phyloP scores from a whole-genome alignment of 768 basidiomycete species.

The Nidularia pulvinata region DNA sequence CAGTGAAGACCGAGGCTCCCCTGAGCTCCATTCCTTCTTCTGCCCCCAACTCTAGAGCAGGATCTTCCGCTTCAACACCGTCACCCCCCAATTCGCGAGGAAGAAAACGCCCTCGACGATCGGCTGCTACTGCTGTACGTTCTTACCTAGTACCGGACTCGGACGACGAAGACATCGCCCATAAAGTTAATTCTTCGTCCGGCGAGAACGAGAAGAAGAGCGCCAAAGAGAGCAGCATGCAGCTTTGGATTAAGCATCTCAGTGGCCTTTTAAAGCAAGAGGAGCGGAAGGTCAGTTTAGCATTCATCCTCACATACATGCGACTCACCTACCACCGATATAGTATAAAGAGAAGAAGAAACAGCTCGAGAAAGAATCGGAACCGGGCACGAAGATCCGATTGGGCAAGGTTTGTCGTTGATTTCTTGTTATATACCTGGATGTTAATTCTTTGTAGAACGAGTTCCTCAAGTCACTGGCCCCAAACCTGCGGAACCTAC shows the following conservation, averaged over 20 bases:
- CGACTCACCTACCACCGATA: background rate
- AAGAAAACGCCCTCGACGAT: constrained; percentile 61
- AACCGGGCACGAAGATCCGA: constrained; percentile 45
- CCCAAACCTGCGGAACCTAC: constrained; percentile 56
- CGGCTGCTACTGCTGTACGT: constrained; percentile 45
- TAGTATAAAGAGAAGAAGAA: constrained; percentile 70
- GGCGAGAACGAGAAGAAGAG: constrained; percentile 32
- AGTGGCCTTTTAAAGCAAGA: constrained; percentile 60
- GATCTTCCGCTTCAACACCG: constrained; percentile 7
- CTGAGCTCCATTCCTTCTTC: constrained; percentile 21
- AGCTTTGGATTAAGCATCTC: constrained; percentile 72
- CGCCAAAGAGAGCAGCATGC: constrained; percentile 42
- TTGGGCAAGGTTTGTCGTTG: constrained; percentile 50
- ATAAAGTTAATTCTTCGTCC: constrained; percentile 23
- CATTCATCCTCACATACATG: constrained; percentile 1
- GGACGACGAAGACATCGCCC: constrained; percentile 59
- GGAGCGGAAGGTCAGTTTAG: constrained; percentile 57
- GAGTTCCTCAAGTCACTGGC: constrained; percentile 70
- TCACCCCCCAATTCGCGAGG: constrained; percentile 18
- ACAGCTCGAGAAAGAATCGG: constrained; percentile 40
- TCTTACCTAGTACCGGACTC: constrained; percentile 73
- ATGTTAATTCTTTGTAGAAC: constrained; percentile 35
- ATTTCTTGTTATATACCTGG: background rate
- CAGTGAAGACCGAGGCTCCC: constrained; percentile 41
- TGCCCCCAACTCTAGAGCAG: constrained; percentile 7